These are phyloP conservation scores for Olyra latifolia DNA, from an alignment of 176 grass and related monocot species.

Conservation along the genomic window DNA sequence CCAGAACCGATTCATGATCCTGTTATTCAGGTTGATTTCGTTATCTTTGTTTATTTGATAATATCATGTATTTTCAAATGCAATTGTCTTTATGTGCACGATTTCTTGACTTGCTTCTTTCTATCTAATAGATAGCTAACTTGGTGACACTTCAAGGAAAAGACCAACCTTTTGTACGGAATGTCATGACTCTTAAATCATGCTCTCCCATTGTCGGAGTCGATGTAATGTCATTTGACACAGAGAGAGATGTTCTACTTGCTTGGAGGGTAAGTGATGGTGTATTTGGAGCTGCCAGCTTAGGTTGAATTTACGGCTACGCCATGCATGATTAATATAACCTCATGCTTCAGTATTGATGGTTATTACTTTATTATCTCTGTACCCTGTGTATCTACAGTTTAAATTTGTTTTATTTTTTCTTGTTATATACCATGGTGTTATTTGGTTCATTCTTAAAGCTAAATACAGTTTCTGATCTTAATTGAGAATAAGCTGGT, in stretches of 20 bases:
- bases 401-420: slow-evolving; percentile 18
- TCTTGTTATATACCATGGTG: not conserved
- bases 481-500: slow-evolving; percentile 21
- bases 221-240: slow-evolving; percentile 96
- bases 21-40: slow-evolving; percentile 88
- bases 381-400: not conserved
- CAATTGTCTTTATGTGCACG: slow-evolving; percentile 10
- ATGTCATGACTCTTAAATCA: slow-evolving; percentile 98
- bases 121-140: slow-evolving; percentile 80
- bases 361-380: not conserved
- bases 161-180: slow-evolving; percentile 71
- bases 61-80: slow-evolving; percentile 22
- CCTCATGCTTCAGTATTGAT: not conserved
- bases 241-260: slow-evolving; percentile 77
- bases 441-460: not conserved
- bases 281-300: slow-evolving; percentile 8
- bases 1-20: slow-evolving; percentile 98
- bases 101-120: slow-evolving; percentile 44
- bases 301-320: slow-evolving; percentile 2
- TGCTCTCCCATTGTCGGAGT: slow-evolving; percentile 93
- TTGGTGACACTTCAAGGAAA: slow-evolving; percentile 93
- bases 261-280: slow-evolving; percentile 93
- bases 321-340: slow-evolving; percentile 4
- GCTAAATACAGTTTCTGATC: slow-evolving; percentile 16
- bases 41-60: slow-evolving; percentile 22